A percentile compares a stretch with the other conserved stretches of the same genome.
phyloP scores from a whole-genome alignment of 345 rosid species.

The Draba incana region DNA sequence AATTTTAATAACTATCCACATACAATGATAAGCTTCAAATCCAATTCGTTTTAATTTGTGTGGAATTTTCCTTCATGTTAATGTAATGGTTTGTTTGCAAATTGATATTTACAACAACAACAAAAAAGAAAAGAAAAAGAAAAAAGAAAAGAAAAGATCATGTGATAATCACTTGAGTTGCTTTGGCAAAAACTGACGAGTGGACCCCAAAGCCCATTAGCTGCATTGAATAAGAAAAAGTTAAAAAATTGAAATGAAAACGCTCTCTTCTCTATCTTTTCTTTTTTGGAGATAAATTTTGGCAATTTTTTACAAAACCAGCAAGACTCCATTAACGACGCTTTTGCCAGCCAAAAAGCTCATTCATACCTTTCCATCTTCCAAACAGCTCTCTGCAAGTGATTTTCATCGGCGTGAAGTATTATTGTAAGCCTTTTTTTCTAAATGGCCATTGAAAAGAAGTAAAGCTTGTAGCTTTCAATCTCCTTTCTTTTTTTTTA shows the following conservation, averaged over 20 bases:
- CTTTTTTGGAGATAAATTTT: constrained; percentile 2
- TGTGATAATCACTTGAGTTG: constrained; percentile 40
- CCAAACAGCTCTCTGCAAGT: constrained; percentile 35
- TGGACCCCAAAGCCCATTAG: constrained; percentile 42
- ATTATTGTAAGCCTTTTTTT: constrained; percentile 13
- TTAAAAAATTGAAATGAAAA: constrained; percentile 9
- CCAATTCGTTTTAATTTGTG: no score
- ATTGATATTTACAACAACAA: neutral
- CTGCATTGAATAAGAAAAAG: constrained; percentile 19
- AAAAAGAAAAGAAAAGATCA: constrained; percentile 13
- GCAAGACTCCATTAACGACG: constrained; percentile 36
- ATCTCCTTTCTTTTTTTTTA: constrained; percentile 1
- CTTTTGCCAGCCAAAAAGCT: constrained; percentile 40
- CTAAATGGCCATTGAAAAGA: constrained; percentile 8
- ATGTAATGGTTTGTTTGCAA: constrained; percentile 3
- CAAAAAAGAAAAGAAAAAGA: neutral
- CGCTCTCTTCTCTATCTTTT: constrained; percentile 18
- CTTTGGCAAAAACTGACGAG: constrained; percentile 36
- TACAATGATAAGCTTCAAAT: no score
- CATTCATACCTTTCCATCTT: constrained; percentile 35
- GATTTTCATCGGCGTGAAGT: constrained; percentile 25
- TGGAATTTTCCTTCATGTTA: no score
- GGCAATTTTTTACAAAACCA: constrained; percentile 31
- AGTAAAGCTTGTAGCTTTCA: constrained; percentile 28
- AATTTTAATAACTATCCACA: no score